These are phyloP conservation scores for Mucor piriformis DNA, from an alignment of 371 early-diverging fungal genomes.

Conservation along the genomic window DNA sequence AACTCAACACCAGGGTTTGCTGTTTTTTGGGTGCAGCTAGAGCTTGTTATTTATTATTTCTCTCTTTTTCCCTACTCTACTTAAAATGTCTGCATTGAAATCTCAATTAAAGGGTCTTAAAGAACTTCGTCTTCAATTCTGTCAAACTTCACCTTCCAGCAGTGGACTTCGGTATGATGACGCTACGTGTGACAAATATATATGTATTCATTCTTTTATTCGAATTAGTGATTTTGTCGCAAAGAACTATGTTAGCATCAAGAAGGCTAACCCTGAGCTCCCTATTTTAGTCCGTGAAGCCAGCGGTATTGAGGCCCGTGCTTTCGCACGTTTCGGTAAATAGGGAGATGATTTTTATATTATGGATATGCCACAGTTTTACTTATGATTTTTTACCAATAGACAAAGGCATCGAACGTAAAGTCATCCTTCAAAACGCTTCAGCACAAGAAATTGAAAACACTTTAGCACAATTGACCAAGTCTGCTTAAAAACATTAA, in stretches of 20 bases:
- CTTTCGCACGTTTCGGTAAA: constrained; percentile 91
- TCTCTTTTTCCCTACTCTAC: constrained; percentile 11
- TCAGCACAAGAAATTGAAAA: constrained; percentile 74
- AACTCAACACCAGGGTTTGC: too few relatives aligned
- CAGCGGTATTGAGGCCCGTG: constrained; percentile 80
- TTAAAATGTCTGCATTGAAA: constrained; percentile 46
- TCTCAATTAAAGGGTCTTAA: constrained; percentile 69
- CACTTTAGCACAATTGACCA: constrained; percentile 66
- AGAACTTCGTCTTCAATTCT: constrained; percentile 91
- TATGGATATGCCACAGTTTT: not conserved
- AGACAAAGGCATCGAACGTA: constrained; percentile 87
- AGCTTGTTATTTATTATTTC: constrained; percentile 1
- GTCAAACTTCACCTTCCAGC: constrained; percentile 84
- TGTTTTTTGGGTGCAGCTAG: too few relatives aligned
- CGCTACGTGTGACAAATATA: not conserved
- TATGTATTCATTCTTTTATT: not conserved
- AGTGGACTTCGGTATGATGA: constrained; percentile 78
- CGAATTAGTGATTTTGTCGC: constrained; percentile 81
- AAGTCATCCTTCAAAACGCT: constrained; percentile 75
- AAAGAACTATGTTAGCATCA: constrained; percentile 78
- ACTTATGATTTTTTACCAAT: constrained; percentile 14
- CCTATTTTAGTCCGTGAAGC: constrained; percentile 94
- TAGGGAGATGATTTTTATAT: not conserved
- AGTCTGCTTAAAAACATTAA: constrained; percentile 36
- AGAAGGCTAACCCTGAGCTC: constrained; percentile 84